phyloP scores from a whole-genome alignment of 2,329 filamentous ascomycete genomes.

The Drechslerella dactyloides region DNA sequence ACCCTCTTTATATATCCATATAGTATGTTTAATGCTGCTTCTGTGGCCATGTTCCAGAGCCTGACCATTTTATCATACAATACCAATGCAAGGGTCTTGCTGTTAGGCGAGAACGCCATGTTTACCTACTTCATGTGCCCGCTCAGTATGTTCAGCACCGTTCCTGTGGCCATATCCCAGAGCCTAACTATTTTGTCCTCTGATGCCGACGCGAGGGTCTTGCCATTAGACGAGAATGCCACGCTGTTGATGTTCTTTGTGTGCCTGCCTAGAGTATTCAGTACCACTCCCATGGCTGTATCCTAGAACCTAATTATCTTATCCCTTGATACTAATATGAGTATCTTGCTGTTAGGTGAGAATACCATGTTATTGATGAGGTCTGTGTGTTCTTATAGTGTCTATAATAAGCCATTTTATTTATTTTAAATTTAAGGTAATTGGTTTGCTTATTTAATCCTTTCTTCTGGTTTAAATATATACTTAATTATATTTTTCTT shows the following conservation, averaged over 20 bases:
- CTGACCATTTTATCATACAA: too few relatives aligned
- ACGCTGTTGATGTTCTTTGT: neutral
- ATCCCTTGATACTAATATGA: slow-evolving; percentile 69
- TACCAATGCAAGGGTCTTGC: too few relatives aligned
- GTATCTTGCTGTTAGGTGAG: slow-evolving; percentile 82
- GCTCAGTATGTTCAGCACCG: neutral
- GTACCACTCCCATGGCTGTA: neutral
- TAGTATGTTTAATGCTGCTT: too few relatives aligned
- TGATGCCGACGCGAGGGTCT: too few relatives aligned
- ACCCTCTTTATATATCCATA: too few relatives aligned
- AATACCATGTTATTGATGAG: slow-evolving; percentile 61
- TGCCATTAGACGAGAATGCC: slow-evolving; percentile 76
- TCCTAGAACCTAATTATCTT: slow-evolving; percentile 11
- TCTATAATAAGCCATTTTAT: neutral
- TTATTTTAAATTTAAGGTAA: neutral
- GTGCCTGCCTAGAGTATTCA: neutral
- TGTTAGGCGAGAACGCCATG: too few relatives aligned
- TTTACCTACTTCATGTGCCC: too few relatives aligned
- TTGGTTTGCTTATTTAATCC: too few relatives aligned
- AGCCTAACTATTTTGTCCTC: too few relatives aligned
- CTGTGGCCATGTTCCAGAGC: too few relatives aligned
- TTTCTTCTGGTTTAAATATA: too few relatives aligned
- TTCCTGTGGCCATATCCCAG: neutral
- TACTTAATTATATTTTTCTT: neutral
- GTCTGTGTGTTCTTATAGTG: neutral